Conservation (phyloP, 108 stramenopile genomes). For the Seminavis robusta region DNA sequence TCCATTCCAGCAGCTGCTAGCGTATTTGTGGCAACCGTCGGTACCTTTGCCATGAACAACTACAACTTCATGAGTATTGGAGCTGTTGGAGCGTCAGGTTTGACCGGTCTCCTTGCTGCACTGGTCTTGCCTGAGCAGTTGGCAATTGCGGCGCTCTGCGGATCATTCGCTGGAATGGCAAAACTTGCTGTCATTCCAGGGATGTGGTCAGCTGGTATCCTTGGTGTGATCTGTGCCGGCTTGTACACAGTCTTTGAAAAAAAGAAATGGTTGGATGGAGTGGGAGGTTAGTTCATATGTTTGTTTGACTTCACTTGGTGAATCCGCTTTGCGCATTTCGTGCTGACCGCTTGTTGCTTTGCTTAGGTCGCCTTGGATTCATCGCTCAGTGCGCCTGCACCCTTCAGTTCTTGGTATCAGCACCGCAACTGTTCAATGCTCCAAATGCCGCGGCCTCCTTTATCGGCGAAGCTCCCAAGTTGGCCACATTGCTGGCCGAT, state of each 20-base stretch:
- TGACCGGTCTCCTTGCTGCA: not conserved
- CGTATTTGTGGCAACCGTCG: not conserved
- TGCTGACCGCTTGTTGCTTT: too few species aligned
- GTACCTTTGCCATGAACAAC: not conserved
- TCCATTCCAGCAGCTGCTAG: too few species aligned
- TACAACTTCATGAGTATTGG: conserved; percentile 2
- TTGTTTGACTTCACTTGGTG: too few species aligned
- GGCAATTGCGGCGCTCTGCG: conserved; percentile 14
- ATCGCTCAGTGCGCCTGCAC: conserved; percentile 23
- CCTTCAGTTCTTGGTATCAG: conserved; percentile 9
- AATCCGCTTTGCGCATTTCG: too few species aligned
- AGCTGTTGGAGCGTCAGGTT: conserved; percentile 1
- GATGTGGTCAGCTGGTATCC: not conserved
- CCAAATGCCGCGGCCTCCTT: not conserved
- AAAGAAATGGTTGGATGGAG: conserved; percentile 13
- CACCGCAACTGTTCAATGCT: too few species aligned
- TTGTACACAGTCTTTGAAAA: conserved; percentile 11
- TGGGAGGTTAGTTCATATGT: too few species aligned
- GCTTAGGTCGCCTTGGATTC: conserved; percentile 19
- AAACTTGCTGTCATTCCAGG: conserved; percentile 11
- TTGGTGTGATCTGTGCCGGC: conserved; percentile 7
- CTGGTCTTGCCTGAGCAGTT: conserved; percentile 2
- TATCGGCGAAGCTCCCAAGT: too few species aligned
- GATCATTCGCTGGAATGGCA: conserved; percentile 20
- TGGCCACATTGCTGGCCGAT: too few species aligned